Base-by-base conservation (phyloP, 306 rosid species). In the peach (Prunus persica) region DNA sequence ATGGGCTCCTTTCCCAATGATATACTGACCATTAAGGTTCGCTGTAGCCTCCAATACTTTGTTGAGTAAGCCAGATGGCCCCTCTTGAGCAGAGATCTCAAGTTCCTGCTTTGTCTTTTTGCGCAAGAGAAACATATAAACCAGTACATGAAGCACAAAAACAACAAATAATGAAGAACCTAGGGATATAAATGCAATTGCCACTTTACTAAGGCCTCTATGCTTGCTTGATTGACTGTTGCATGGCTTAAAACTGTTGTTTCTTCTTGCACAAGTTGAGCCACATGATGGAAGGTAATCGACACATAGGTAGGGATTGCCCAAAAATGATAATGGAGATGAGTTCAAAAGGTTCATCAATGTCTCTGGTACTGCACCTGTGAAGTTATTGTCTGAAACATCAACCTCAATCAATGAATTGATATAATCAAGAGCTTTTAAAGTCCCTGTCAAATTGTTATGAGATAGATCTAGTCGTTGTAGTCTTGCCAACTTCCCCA, bases 1-100 rank as follows among this genome's bases (percentile, higher is more conserved):
- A 68, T 94, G 97, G 14, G 93, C 91, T 81, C 98, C 98, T 85
- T 85, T 84, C n/a, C 98, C 98, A 6, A 94, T 86, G 24, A 94
- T 41, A 82, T 79, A 85, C 60, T 51, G 75, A 24, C 88, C 96
- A 67, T 81, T 82, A 13, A 94, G 82, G 68, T 91, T 87, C 8
- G 3, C 85, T 11, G 98, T 91, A 30, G 91, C 96, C 73, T 87
- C 81, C 88, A 90, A 78, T 15, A 87, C 89, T 80, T 80, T 66
- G 73, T 76, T 81, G 43, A 93, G 82, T 57, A 91, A 84, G 65
- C 80, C 54, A 16, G 87, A 65, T 45, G 87, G 11, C 34, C 92
- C 89, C 38, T 76, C 91, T 27, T 49, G 63, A 61, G 52, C 81
- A 52, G 86, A 46, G 64, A 75, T 64, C 60, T 38, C 66, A 18